A percentile compares a stretch with the other conserved stretches of the same genome.
phyloP scores from a whole-genome alignment of 176 grass and related monocot species.

The Musa beccarii region DNA sequence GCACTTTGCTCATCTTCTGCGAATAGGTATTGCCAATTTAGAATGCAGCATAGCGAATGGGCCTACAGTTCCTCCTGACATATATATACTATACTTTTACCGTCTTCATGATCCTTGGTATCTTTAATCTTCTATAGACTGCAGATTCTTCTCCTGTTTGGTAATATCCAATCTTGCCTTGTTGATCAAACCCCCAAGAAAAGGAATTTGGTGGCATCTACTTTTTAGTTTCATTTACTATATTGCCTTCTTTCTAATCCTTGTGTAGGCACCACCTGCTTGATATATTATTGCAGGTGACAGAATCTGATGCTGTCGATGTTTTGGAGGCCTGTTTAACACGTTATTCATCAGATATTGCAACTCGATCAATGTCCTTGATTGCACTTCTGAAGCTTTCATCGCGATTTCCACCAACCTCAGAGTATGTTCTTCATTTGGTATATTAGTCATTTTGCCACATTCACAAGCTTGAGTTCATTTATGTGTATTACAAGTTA shows the following conservation, averaged over 20 bases:
- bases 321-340: constrained; percentile 67
- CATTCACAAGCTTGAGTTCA: not conserved
- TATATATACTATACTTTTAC: too few relatives aligned
- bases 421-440: constrained; percentile 51
- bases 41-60: too few relatives aligned
- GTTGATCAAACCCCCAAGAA: too few relatives aligned
- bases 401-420: constrained; percentile 79
- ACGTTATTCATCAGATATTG: constrained; percentile 62
- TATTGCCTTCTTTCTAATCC: not conserved
- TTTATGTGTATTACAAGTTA: not conserved
- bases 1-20: too few relatives aligned
- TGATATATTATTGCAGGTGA: constrained; percentile 62
- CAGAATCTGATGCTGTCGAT: constrained; percentile 96
- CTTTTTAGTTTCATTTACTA: too few relatives aligned
- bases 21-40: too few relatives aligned
- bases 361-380: constrained; percentile 91
- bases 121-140: too few relatives aligned
- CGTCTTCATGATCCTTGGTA: too few relatives aligned
- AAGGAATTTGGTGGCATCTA: too few relatives aligned
- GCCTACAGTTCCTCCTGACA: too few relatives aligned
- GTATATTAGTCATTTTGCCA: not conserved
- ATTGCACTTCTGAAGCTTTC: constrained; percentile 93
- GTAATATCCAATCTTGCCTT: too few relatives aligned
- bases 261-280: constrained; percentile 20
- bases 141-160: too few relatives aligned